phyloP scores from a whole-genome alignment of 169 alveolate species.

The Eimeria necatrix region DNA sequence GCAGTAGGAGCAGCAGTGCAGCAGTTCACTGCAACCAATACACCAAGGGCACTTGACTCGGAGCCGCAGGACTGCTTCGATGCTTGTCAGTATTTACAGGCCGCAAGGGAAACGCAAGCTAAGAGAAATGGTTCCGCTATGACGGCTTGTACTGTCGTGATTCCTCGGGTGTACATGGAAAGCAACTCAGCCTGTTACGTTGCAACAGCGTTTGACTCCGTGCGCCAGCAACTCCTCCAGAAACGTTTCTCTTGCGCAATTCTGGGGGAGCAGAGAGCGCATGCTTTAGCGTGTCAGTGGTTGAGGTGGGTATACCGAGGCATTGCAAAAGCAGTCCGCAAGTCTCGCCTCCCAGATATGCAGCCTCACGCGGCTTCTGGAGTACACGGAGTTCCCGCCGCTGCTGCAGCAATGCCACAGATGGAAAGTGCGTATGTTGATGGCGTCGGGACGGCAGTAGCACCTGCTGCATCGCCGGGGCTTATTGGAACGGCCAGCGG shows the following conservation, averaged over 20 bases:
- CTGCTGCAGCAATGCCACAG: constrained; percentile 1
- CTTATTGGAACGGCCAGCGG: constrained; percentile 25
- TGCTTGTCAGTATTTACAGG: neutral
- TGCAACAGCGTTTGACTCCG: constrained; percentile 66
- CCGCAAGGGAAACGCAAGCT: neutral
- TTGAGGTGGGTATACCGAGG: constrained; percentile 50
- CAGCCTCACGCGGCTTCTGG: neutral
- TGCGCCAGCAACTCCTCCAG: constrained; percentile 46
- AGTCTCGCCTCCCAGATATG: neutral
- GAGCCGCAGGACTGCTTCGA: neutral
- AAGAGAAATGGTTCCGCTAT: neutral
- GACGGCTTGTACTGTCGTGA: constrained; percentile 22
- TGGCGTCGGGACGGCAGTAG: neutral
- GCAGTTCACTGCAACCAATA: neutral
- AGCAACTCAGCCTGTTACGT: constrained; percentile 71
- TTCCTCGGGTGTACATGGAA: constrained; percentile 76
- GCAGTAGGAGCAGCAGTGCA: constrained; percentile 6
- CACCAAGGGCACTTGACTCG: neutral
- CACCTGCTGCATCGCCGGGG: constrained; percentile 37
- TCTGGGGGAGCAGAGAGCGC: constrained; percentile 67
- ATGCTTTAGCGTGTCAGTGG: constrained; percentile 69
- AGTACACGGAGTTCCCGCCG: neutral
- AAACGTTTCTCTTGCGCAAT: constrained; percentile 65
- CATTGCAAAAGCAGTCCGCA: neutral
- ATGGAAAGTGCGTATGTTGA: neutral